Percentiles rank a stretch among this genome's conserved stretches.
Evolutionary conservation across 345 rosid genomes (phyloP).

Genomic region (Aegle marmelos): DNA sequence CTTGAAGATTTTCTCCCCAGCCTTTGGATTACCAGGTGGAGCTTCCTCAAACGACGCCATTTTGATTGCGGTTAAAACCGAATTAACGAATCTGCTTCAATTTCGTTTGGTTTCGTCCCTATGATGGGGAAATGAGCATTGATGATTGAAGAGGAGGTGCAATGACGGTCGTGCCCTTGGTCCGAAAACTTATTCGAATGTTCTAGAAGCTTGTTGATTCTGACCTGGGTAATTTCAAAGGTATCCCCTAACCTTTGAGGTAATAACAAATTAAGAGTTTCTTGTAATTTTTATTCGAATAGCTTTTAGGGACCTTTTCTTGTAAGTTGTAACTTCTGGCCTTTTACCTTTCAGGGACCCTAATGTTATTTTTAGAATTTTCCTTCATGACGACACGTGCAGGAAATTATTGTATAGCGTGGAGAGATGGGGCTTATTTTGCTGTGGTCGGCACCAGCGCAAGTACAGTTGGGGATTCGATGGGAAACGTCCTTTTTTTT

Average conservation of each 20-base stretch:
- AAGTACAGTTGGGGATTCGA: not conserved
- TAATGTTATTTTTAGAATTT: too few relatives aligned
- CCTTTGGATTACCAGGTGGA: slow-evolving; percentile 53
- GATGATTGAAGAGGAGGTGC: not conserved
- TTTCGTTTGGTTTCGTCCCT: not conserved
- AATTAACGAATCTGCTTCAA: not conserved
- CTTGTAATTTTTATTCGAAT: too few relatives aligned
- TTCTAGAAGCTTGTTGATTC: not conserved
- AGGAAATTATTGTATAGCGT: not conserved
- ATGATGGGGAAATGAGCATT: not conserved
- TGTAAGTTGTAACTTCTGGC: too few relatives aligned
- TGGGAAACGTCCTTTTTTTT: not conserved
- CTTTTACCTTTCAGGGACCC: too few relatives aligned
- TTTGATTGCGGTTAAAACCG: not conserved
- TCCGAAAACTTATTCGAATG: not conserved
- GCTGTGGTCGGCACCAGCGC: not conserved
- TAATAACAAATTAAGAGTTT: too few relatives aligned
- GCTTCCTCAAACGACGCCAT: slow-evolving; percentile 68
- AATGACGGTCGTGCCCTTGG: not conserved
- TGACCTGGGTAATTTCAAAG: too few relatives aligned
- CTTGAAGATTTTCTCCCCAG: slow-evolving; percentile 70
- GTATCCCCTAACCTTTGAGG: too few relatives aligned
- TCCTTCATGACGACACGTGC: not conserved
- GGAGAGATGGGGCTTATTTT: not conserved
- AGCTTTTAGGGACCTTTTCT: too few relatives aligned